Evolutionary conservation across 1,139 yeast genomes (phyloP).

Genomic region (Yamadazyma kanchanaburiensis): DNA sequence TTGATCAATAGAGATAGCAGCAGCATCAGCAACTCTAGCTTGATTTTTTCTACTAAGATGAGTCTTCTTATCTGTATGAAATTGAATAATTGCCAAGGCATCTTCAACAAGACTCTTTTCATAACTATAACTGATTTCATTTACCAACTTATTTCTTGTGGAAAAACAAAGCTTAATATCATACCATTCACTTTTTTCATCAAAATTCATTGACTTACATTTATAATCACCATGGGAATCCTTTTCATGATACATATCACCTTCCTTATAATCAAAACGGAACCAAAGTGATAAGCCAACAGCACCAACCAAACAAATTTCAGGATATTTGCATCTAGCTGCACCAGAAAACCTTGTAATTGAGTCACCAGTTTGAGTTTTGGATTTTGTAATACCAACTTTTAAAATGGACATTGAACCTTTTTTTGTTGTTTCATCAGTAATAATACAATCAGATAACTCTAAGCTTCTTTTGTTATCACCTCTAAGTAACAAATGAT

Average conservation of each 20-base stretch:
- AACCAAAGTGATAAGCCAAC: constrained; percentile 6
- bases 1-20: constrained; percentile 3
- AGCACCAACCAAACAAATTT: constrained; percentile 6
- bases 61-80: not conserved
- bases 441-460: constrained; percentile 2
- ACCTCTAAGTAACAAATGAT: constrained; percentile 4
- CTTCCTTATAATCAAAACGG: constrained; percentile 6
- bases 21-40: constrained; percentile 4
- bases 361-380: constrained; percentile 1
- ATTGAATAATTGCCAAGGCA: not conserved
- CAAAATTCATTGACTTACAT: not conserved
- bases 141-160: not conserved
- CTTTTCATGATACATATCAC: constrained; percentile 1
- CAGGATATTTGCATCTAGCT: constrained; percentile 2
- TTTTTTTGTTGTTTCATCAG: not conserved
- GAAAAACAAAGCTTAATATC: not conserved
- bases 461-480: constrained; percentile 4
- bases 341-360: not conserved
- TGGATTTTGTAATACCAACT: constrained; percentile 1
- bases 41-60: constrained; percentile 2
- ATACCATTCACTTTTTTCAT: not conserved
- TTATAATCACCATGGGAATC: too few species aligned
- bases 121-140: not conserved
- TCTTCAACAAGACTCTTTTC: not conserved
- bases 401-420: constrained; percentile 2